Conservation (phyloP, 2,329 filamentous ascomycete species). For the Ceratocystis colombiana region DNA sequence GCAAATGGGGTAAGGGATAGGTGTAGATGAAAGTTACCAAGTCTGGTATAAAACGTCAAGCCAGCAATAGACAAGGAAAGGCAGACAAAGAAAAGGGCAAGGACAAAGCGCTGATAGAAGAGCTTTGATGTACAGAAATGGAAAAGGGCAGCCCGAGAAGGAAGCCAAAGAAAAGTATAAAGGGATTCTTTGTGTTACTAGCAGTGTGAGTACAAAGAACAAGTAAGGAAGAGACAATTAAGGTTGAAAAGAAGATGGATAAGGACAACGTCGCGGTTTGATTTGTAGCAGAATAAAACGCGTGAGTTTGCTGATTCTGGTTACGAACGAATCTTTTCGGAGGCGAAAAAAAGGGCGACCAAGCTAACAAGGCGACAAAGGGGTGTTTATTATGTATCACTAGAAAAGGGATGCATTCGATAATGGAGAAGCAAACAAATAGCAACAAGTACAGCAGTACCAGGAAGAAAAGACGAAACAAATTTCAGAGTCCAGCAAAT, state of each 20-base stretch:
- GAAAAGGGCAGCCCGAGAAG: background rate
- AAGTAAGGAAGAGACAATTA: background rate
- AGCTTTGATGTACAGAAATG: background rate
- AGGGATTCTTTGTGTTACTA: conserved; percentile 3
- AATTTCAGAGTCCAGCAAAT: no score
- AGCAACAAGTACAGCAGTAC: background rate
- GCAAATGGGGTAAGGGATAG: background rate
- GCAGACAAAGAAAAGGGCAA: background rate
- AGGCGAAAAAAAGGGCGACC: background rate
- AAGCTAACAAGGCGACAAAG: conserved; percentile 1
- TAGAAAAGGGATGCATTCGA: background rate
- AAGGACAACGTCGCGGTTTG: no score
- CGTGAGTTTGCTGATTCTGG: no score
- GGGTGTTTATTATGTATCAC: background rate
- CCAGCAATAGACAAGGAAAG: background rate
- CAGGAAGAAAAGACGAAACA: background rate
- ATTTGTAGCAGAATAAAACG: no score
- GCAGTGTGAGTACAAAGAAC: background rate
- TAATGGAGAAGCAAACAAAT: background rate
- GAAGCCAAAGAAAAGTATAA: background rate
- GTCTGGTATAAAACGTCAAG: background rate
- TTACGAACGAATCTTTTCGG: no score
- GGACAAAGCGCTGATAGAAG: conserved; percentile 3
- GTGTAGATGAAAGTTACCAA: background rate
- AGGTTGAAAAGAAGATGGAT: conserved; percentile 1